phyloP scores from a whole-genome alignment of 2,329 filamentous ascomycete species.

The Ophiostoma tasmaniense region DNA sequence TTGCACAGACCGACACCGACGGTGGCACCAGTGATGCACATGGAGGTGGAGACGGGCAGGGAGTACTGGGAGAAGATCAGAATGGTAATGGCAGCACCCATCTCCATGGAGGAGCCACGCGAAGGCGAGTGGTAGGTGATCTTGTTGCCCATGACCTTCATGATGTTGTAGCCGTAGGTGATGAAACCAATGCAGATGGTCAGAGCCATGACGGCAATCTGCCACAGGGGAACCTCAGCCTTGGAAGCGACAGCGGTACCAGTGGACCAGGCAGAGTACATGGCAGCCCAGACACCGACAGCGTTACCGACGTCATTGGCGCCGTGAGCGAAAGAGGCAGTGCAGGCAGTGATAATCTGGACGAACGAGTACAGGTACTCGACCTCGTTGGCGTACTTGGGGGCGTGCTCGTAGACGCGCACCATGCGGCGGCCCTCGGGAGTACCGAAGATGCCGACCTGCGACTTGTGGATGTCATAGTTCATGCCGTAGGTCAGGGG shows the following conservation, averaged over 20 bases:
- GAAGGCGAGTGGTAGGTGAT: conserved; percentile 59
- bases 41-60: conserved; percentile 67
- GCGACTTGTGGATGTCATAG: conserved; percentile 75
- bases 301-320: conserved; percentile 71
- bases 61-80: conserved; percentile 67
- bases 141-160: conserved; percentile 80
- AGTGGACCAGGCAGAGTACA: conserved; percentile 59
- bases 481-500: conserved; percentile 64
- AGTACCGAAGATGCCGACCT: conserved; percentile 60
- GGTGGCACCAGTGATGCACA: conserved; percentile 74
- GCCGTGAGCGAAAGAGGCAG: conserved; percentile 66
- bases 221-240: conserved; percentile 63
- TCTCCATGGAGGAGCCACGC: conserved; percentile 62
- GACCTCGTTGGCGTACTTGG: conserved; percentile 61
- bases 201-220: conserved; percentile 59
- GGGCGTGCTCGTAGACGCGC: conserved; percentile 54
- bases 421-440: conserved; percentile 66
- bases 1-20: conserved; percentile 73
- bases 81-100: conserved; percentile 69
- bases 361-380: conserved; percentile 62
- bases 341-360: conserved; percentile 60
- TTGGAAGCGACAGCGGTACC: conserved; percentile 53
- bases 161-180: conserved; percentile 77
- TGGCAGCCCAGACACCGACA: conserved; percentile 60
- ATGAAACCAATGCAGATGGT: conserved; percentile 59